Base-by-base conservation (phyloP, 768 basidiomycete genomes). In the Pluteus cervinus region DNA sequence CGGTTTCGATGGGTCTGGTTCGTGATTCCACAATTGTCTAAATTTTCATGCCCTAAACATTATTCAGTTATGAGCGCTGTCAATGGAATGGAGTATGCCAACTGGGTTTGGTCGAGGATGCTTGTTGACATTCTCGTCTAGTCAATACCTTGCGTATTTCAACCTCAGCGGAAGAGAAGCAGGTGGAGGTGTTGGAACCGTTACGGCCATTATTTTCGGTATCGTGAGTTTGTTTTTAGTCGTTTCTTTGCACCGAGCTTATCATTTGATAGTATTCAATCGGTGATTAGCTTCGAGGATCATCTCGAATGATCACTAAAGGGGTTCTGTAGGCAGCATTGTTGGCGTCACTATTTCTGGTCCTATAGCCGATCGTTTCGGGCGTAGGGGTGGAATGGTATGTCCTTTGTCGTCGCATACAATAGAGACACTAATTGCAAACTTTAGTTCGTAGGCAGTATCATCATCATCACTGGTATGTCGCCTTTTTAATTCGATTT, bases 1-100 rank as follows among this genome's bases (percentile, higher is more conserved):
- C 42, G 68, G 69, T 29, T 70, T 70, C 29, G 67, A 71, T 38
- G 68, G 68, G 14, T 64, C 65, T 37, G 66, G 68, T 66, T 41
- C 37, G 60, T 40, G 23, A 8, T 24, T n/a, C n/a, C n/a, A n/a
- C n/a, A n/a, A 16, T 22, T 31, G 36, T 32, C 20, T 28, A 17
- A 16, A 25, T 26, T 34, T 37, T 36, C 17, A 6, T 25, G 26
- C 14, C 26, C 9, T 28, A 20, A 4, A 7, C 30, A 5, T 24
- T 25, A 20, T 24, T 16, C 39, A 69, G 69, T 71, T 14, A 69
- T 71, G 66, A 63, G 65, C 46, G 68, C 64, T 12, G 61, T 70
- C 22, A 69, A 67, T 43, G 68, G 65, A 29, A 69, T 71, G 69
- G 48, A 62, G 68, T 69, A 48, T 15, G 63, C 52, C 21, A 18